Percentiles rank a stretch among this genome's conserved stretches.
Conservation (phyloP, 2,329 filamentous ascomycete species). For the Diplodia sapinea region DNA sequence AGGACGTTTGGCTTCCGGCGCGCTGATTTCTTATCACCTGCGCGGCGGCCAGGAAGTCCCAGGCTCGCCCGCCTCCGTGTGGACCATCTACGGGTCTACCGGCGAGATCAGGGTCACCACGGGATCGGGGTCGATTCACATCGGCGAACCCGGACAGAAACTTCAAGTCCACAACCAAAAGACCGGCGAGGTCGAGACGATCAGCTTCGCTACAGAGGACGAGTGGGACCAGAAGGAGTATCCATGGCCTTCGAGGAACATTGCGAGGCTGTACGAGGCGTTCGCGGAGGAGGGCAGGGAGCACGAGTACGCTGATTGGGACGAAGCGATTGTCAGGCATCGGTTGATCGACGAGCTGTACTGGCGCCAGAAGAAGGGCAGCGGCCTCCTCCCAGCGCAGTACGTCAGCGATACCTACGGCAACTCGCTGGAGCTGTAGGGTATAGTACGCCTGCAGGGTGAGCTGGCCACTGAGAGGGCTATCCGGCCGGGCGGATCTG, state of each 20-base stretch:
- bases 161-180: slow-evolving; percentile 60
- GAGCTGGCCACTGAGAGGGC: not conserved
- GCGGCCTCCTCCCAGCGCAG: not conserved
- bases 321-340: slow-evolving; percentile 44
- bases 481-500: not conserved
- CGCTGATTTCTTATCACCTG: slow-evolving; percentile 54
- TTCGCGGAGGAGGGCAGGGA: slow-evolving; percentile 50
- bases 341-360: slow-evolving; percentile 47
- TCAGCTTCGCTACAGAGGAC: slow-evolving; percentile 48
- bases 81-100: slow-evolving; percentile 58
- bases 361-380: slow-evolving; percentile 41
- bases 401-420: slow-evolving; percentile 21
- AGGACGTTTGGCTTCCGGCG: slow-evolving; percentile 49
- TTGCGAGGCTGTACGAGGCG: slow-evolving; percentile 63
- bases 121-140: slow-evolving; percentile 40
- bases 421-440: slow-evolving; percentile 32
- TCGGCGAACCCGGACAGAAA: slow-evolving; percentile 47
- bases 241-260: slow-evolving; percentile 48
- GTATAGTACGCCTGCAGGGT: not conserved
- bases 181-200: slow-evolving; percentile 50
- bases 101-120: slow-evolving; percentile 50
- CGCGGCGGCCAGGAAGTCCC: slow-evolving; percentile 59
- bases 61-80: slow-evolving; percentile 54
- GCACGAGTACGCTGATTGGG: slow-evolving; percentile 42
- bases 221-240: slow-evolving; percentile 45